Evolutionary conservation across 169 alveolate species (phyloP).

Genomic region (Eimeria sp.): DNA sequence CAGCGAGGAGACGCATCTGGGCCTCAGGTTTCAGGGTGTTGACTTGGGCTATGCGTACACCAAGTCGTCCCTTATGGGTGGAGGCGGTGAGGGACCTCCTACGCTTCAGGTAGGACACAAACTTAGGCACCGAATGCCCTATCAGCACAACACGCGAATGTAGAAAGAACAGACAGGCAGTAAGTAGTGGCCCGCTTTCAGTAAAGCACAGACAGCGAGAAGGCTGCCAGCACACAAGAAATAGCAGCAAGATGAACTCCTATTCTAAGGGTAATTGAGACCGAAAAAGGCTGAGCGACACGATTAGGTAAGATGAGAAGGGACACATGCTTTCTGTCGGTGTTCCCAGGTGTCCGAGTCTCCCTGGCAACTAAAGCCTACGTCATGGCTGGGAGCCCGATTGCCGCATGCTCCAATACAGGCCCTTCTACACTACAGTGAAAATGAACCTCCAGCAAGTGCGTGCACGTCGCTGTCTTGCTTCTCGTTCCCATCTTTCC

Average conservation of each 20-base stretch:
- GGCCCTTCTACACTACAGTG: constrained; percentile 31
- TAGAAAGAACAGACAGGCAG: neutral
- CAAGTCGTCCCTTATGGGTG: constrained; percentile 40
- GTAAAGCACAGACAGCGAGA: neutral
- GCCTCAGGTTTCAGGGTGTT: constrained; percentile 65
- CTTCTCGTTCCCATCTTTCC: neutral
- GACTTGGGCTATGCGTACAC: constrained; percentile 81
- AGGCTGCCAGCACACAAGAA: neutral
- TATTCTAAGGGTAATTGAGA: neutral
- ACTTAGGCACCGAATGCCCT: neutral
- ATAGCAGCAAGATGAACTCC: neutral
- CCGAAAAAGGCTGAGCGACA: neutral
- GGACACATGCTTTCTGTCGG: neutral
- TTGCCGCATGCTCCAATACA: constrained; percentile 64
- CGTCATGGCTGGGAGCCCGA: constrained; percentile 77
- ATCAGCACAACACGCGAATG: neutral
- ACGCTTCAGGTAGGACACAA: constrained; percentile 19
- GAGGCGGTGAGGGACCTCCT: constrained; percentile 23
- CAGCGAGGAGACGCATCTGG: constrained; percentile 52
- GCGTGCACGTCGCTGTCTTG: neutral
- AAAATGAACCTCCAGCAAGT: constrained; percentile 22
- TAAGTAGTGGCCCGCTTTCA: neutral
- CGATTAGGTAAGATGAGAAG: neutral
- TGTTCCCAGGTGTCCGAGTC: constrained; percentile 73
- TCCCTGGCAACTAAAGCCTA: constrained; percentile 44